Percentiles rank a stretch among this genome's conserved stretches.
These are phyloP conservation scores for Coemansia sp. DNA, from an alignment of 192 early-diverging fungal species.

Conservation along the genomic window DNA sequence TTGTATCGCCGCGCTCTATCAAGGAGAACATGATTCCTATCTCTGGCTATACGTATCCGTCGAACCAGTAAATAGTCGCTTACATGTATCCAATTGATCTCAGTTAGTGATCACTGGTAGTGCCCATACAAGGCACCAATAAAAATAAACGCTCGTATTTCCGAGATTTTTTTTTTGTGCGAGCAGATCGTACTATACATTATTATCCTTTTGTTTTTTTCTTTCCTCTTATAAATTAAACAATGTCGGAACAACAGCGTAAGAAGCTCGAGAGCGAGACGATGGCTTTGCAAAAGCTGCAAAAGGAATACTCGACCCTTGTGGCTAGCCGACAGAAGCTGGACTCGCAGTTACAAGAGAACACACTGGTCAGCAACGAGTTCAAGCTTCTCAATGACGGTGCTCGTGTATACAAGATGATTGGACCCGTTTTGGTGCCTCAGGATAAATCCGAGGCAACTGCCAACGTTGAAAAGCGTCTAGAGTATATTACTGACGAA, in stretches of 20 bases:
- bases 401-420: constrained; percentile 92
- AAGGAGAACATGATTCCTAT: constrained; percentile 95
- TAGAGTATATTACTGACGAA: constrained; percentile 88
- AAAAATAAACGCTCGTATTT: not conserved
- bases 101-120: not conserved
- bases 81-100: too few relatives aligned
- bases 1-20: constrained; percentile 91
- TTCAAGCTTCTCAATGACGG: constrained; percentile 82
- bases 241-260: constrained; percentile 38
- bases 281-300: constrained; percentile 71
- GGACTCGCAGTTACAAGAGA: constrained; percentile 96
- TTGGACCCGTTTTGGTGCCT: constrained; percentile 94
- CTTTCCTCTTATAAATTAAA: not conserved
- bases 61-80: constrained; percentile 59
- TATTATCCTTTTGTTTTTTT: not conserved
- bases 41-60: constrained; percentile 82
- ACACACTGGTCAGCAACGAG: constrained; percentile 92
- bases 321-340: constrained; percentile 79
- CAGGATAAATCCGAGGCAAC: constrained; percentile 87
- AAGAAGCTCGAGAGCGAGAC: constrained; percentile 72
- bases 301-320: constrained; percentile 77
- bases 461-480: constrained; percentile 90
- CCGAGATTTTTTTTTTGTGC: too few relatives aligned
- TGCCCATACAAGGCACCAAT: not conserved
- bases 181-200: not conserved